Base-by-base conservation (phyloP, 495 filamentous ascomycete species). In the Copromyces sp. region DNA sequence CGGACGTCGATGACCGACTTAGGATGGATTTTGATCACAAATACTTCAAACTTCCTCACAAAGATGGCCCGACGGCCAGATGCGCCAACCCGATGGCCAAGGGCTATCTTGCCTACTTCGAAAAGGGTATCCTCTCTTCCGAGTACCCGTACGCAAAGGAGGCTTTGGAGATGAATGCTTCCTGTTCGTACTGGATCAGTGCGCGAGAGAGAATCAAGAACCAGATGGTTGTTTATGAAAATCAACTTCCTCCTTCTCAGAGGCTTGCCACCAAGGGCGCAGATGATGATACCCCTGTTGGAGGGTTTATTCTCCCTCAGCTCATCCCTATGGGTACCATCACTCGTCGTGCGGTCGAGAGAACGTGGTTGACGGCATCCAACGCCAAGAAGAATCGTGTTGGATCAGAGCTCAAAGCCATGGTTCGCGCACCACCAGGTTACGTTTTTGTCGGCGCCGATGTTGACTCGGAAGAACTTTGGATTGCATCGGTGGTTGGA, bases 311-410 rank as follows among this genome's bases (percentile, higher is more conserved):
- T 75, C 83, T 99, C n/a, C 95, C 95, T n/a, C 95, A 99, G 77
- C 82, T 99, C 70, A 98, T 99, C 73, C 95, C 95, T 11, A 99
- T 99, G 95, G 95, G 95, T 16, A 99, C 95, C 20, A 91, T 99
- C 71, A 99, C 95, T n/a, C 88, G 95, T 44, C 90, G 95, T 74
- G 94, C 95, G 0, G 95, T 99, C 29, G 95, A 99, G 80, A 97
- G 96, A 75, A 98, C 95, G 0, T 99, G 95, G 95, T 87, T 99
- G 45, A 99, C 95, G 20, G 95, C 95, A 16, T 95, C 93, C 76
- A 99, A 99, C 78, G 96, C 95, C 6, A 99, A 98, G 78, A 85
- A 85, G 71, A 98, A 98, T 73, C 92, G 96, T 32, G 94, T 99
- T 68, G 95, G 95, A 4, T 98, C 95, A 20, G 95, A 99, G 79